phyloP scores from a whole-genome alignment of 495 filamentous ascomycete species.

The Talaromyces trachyspermus region DNA sequence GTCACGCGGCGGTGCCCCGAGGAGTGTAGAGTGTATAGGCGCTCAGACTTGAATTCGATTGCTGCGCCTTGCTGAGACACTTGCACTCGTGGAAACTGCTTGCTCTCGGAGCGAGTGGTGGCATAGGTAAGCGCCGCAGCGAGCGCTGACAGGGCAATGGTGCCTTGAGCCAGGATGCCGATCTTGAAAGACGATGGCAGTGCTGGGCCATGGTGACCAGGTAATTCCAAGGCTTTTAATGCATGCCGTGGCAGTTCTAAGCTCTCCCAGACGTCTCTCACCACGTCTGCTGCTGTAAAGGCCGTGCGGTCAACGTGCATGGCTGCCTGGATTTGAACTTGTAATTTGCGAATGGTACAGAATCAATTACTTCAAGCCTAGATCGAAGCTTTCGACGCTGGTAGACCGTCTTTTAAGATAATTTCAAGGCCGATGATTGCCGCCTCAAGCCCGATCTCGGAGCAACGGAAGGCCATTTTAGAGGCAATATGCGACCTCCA shows the following conservation, averaged over 20 bases:
- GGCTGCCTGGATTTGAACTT: too few species aligned
- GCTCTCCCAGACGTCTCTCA: slow-evolving; percentile 15
- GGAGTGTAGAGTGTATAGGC: slow-evolving; percentile 30
- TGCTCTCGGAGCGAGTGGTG: neutral
- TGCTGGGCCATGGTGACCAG: slow-evolving; percentile 12
- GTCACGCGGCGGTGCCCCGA: slow-evolving; percentile 16
- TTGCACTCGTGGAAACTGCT: slow-evolving; percentile 15
- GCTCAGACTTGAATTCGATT: slow-evolving; percentile 38
- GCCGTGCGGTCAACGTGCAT: neutral
- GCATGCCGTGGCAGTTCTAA: slow-evolving; percentile 12
- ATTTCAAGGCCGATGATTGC: neutral
- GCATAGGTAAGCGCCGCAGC: slow-evolving; percentile 28
- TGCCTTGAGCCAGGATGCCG: slow-evolving; percentile 34
- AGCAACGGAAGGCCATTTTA: too few species aligned
- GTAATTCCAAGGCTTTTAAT: slow-evolving; percentile 9
- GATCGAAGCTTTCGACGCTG: too few species aligned
- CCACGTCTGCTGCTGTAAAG: slow-evolving; percentile 13
- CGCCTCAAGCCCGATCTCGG: too few species aligned
- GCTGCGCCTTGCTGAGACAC: slow-evolving; percentile 30
- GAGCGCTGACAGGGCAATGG: slow-evolving; percentile 35
- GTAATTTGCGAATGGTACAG: too few species aligned
- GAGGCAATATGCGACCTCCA: too few species aligned
- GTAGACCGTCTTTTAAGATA: neutral
- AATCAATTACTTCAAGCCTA: too few species aligned
- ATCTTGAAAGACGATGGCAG: slow-evolving; percentile 39